A percentile compares a stretch with the other conserved stretches of the same genome.
Evolutionary conservation across 2,329 filamentous ascomycete genomes (phyloP).

Genomic region (Mollisia scopiformis): DNA sequence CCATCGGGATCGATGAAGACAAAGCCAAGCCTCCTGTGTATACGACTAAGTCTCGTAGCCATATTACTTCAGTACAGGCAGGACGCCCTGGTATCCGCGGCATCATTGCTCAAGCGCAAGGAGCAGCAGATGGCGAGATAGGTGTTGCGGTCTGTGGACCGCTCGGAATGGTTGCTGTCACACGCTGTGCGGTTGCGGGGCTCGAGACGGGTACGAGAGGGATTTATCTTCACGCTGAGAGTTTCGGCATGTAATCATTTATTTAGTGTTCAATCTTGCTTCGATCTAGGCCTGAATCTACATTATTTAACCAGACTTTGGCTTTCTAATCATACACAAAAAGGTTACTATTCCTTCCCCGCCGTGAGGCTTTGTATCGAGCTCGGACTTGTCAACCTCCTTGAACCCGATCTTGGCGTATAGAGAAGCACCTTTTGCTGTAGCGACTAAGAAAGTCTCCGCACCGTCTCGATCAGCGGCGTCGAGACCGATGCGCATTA

Average conservation of each 20-base stretch:
- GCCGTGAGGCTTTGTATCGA: not conserved
- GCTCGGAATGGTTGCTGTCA: constrained; percentile 51
- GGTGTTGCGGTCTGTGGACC: constrained; percentile 64
- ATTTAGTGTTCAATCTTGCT: too few species aligned
- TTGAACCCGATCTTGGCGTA: constrained; percentile 1
- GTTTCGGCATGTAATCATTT: not conserved
- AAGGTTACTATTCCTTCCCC: not conserved
- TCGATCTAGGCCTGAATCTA: too few species aligned
- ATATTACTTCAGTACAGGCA: constrained; percentile 15
- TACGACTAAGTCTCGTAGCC: not conserved
- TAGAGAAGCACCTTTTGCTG: not conserved
- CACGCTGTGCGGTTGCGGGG: not conserved
- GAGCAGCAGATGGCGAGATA: constrained; percentile 63
- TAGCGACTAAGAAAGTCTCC: not conserved
- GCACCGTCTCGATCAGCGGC: not conserved
- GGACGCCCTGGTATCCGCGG: constrained; percentile 53
- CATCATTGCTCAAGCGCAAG: constrained; percentile 56
- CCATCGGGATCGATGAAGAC: not conserved
- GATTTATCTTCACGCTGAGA: not conserved
- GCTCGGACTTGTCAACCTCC: not conserved
- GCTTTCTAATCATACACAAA: not conserved
- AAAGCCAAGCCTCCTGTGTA: not conserved
- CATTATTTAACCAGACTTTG: not conserved
- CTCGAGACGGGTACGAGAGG: not conserved
- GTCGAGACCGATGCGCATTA: not conserved